Evolutionary conservation across 441 rosid genomes (phyloP), one percentile per base, ranked within the genome.

Genomic region (Populus hybrid): DNA sequence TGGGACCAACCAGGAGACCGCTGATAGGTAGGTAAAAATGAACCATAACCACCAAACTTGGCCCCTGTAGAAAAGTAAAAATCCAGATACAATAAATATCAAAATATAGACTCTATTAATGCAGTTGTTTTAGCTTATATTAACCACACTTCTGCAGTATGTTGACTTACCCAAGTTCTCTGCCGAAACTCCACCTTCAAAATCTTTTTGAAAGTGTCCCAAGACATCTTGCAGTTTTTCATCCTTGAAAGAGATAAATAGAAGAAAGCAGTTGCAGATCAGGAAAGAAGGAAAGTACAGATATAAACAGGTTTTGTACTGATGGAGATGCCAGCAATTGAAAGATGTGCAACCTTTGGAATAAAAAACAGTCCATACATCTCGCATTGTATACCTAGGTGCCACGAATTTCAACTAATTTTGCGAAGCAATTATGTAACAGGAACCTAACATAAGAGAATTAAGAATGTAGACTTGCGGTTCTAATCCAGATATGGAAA

Each of bases 31-130:
- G 94, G 92, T 80, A 97, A 89, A 85, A 97, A 97, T 24, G 99
- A 97, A 83, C 98, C 99, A 84, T 97, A 97, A 42, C 97, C 98
- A 80, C 98, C 99, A 89, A 80, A 94, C 81, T 90, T 94, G 61
- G 99, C 84, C 80, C 99, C 99, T 97, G 91, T 78, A 79, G 77
- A 75, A 34, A 83, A 69, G 79, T 75, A 59, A 81, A 81, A 81
- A 72, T 64, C 74, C 74, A 71, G 30, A 81, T 72, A 61, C 64
- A 69, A 79, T 81, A 70, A 82, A 79, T 77, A 75, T 70, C 69
- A 77, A 74, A 77, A 75, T 42, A 82, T 80, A 75, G 77, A 78
- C 76, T 82, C 70, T 83, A 80, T 69, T 78, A 70, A 35, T 71
- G 75, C 74, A 61, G 66, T 21, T 61, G 26, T 61, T 61, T 84